phyloP scores from a whole-genome alignment of 2,329 filamentous ascomycete genomes.

The Sodiomyces alkalinus region DNA sequence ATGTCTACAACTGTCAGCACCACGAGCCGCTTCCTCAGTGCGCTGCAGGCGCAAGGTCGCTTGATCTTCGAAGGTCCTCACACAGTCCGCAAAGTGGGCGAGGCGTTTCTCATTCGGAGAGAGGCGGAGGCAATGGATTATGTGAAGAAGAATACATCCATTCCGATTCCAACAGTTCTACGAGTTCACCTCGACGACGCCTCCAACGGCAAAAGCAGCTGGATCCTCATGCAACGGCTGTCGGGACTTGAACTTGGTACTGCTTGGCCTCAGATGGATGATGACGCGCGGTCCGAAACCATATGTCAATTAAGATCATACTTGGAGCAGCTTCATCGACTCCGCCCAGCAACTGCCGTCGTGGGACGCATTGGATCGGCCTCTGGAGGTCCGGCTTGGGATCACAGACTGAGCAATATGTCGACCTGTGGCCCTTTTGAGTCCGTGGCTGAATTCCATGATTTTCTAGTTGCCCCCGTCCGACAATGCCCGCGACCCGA shows the following conservation, averaged over 20 bases:
- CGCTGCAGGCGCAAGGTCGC: too few relatives aligned
- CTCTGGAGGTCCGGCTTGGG: conserved; percentile 6
- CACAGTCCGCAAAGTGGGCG: conserved; percentile 1
- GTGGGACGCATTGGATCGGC: conserved; percentile 3
- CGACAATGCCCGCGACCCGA: conserved; percentile 5
- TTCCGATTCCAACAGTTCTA: conserved; percentile 3
- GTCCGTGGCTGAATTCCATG: conserved; percentile 6
- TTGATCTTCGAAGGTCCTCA: not conserved
- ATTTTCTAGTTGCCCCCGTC: conserved; percentile 7
- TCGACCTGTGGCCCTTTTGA: conserved; percentile 5
- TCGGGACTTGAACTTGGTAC: conserved; percentile 4
- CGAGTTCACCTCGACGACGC: conserved; percentile 3
- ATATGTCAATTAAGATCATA: conserved; percentile 4
- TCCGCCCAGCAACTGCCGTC: conserved; percentile 2
- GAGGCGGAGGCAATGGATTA: conserved; percentile 7
- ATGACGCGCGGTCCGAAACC: conserved; percentile 2
- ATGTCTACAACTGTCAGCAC: too few relatives aligned
- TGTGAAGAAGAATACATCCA: conserved; percentile 2
- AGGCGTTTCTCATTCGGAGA: not conserved
- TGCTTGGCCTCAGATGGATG: conserved; percentile 6
- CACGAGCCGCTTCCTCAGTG: too few relatives aligned
- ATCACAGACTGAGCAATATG: conserved; percentile 5
- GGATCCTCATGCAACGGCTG: conserved; percentile 7
- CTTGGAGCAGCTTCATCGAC: conserved; percentile 4
- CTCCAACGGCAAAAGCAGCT: conserved; percentile 3